Evolutionary conservation across 1,139 yeast species (phyloP).

Genomic region (Meyerozyma carpophila): DNA sequence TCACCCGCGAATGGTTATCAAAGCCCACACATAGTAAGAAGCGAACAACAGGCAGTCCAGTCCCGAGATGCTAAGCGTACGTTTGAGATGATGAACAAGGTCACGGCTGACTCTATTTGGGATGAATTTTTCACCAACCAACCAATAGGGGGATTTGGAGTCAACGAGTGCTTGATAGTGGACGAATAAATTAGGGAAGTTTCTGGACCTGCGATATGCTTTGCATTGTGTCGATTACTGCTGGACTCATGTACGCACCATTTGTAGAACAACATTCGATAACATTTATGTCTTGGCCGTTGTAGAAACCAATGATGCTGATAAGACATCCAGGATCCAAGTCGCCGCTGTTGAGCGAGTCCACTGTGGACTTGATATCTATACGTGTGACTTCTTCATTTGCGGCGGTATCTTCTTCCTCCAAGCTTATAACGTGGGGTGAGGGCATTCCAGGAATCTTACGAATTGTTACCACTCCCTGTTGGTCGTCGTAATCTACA

Average conservation of each 20-base stretch:
- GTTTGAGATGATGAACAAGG: constrained; percentile 58
- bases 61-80: constrained; percentile 8
- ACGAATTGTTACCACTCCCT: not conserved
- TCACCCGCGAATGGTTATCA: not conserved
- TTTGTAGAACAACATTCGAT: constrained; percentile 14
- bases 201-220: constrained; percentile 11
- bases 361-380: not conserved
- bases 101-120: constrained; percentile 71
- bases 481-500: not conserved
- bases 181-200: constrained; percentile 5
- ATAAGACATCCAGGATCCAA: constrained; percentile 6
- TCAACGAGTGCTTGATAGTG: not conserved
- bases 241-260: constrained; percentile 9
- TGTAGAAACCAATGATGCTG: constrained; percentile 13
- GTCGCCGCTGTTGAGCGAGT: not conserved
- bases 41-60: not conserved
- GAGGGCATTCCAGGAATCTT: not conserved
- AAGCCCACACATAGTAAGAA: not conserved
- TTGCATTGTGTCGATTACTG: constrained; percentile 9
- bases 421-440: not conserved
- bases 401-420: not conserved
- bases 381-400: not conserved
- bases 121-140: constrained; percentile 57
- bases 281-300: constrained; percentile 15
- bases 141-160: not conserved